These are phyloP conservation scores for Pseudozyma tsukubaensis DNA, from an alignment of 1,284 basidiomycete species.

Conservation along the genomic window DNA sequence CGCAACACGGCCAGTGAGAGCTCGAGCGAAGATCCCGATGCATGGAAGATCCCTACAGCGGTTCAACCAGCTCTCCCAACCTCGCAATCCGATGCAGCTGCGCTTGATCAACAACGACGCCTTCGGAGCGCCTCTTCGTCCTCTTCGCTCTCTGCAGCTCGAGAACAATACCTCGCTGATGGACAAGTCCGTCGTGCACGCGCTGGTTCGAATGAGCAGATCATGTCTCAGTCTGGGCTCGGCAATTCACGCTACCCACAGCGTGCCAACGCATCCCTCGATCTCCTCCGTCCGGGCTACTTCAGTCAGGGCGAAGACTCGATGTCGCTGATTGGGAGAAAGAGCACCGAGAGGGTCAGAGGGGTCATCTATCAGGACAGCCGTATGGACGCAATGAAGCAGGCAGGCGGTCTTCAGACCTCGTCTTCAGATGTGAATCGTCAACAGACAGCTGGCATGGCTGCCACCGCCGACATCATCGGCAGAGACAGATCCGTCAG, in stretches of 20 bases:
- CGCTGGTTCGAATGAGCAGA: constrained; percentile 43
- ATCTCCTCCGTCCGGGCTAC: constrained; percentile 27
- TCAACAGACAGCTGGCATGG: background rate
- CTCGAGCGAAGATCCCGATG: constrained; percentile 26
- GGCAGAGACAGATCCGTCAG: constrained; percentile 34
- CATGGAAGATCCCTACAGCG: constrained; percentile 6
- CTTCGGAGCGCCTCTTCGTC: constrained; percentile 39
- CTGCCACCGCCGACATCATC: background rate
- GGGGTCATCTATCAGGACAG: constrained; percentile 11
- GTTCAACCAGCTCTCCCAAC: constrained; percentile 7
- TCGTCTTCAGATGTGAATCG: constrained; percentile 1
- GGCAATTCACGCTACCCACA: background rate
- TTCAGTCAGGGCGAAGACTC: constrained; percentile 15
- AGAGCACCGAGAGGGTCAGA: constrained; percentile 15
- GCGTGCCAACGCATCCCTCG: constrained; percentile 27
- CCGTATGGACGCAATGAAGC: constrained; percentile 30
- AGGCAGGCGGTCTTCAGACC: constrained; percentile 1
- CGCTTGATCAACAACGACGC: constrained; percentile 14
- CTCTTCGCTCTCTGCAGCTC: constrained; percentile 33
- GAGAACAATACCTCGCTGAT: constrained; percentile 8
- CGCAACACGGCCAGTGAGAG: constrained; percentile 26
- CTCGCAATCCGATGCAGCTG: constrained; percentile 18
- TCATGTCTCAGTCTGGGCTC: background rate
- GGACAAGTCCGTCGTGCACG: constrained; percentile 14
- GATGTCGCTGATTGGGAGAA: background rate